Evolutionary conservation across 768 basidiomycete species (phyloP).

Genomic region (Termitomyces sp.): DNA sequence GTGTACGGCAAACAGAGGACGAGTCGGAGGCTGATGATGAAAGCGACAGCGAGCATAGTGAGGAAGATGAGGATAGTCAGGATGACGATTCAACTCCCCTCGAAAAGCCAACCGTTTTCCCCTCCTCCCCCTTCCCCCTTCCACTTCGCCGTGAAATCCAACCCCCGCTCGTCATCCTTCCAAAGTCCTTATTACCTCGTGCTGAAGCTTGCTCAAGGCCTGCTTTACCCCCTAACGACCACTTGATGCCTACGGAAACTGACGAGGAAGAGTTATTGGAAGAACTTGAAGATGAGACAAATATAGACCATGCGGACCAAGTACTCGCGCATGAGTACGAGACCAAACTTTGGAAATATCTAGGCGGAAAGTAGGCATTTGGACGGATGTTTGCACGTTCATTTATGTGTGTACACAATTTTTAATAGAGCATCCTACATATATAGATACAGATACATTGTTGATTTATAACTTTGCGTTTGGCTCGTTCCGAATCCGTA

Average conservation of each 20-base stretch:
- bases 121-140: constrained; percentile 13
- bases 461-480: constrained; percentile 12
- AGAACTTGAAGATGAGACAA: constrained; percentile 39
- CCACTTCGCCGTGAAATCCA: constrained; percentile 18
- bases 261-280: constrained; percentile 18
- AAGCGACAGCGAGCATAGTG: background rate
- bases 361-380: constrained; percentile 2
- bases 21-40: background rate
- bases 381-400: background rate
- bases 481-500: constrained; percentile 40
- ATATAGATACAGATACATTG: background rate
- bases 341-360: constrained; percentile 31
- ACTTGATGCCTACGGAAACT: constrained; percentile 18
- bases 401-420: background rate
- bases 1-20: constrained; percentile 1
- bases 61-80: constrained; percentile 9
- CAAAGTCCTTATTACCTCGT: constrained; percentile 6
- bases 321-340: constrained; percentile 29
- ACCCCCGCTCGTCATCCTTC: constrained; percentile 17
- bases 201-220: background rate
- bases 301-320: constrained; percentile 32
- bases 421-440: background rate
- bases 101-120: constrained; percentile 7
- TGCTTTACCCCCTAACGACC: constrained; percentile 1
- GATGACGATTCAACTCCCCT: constrained; percentile 2